Evolutionary conservation across 2,329 filamentous ascomycete genomes (phyloP).

Genomic region (Arthrobotrys musiformis): DNA sequence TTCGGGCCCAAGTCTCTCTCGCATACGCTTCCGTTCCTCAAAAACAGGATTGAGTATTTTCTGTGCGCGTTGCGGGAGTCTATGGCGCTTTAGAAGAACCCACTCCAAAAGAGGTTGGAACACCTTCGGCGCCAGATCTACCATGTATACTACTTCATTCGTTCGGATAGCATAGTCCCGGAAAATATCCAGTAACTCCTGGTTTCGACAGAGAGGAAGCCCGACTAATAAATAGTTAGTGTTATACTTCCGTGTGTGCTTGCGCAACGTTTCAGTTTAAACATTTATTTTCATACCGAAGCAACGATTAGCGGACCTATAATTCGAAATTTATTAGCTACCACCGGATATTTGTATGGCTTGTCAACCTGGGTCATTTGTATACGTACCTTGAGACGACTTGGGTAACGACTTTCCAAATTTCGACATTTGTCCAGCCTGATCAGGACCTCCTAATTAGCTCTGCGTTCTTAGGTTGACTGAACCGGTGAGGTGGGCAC

Average conservation of each 20-base stretch:
- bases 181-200: constrained; percentile 52
- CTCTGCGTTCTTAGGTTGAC: neutral
- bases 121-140: constrained; percentile 52
- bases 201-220: constrained; percentile 56
- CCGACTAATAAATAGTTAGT: constrained; percentile 28
- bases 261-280: neutral
- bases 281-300: constrained; percentile 17
- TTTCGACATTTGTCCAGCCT: constrained; percentile 54
- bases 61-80: constrained; percentile 19
- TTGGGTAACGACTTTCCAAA: constrained; percentile 55
- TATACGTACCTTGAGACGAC: constrained; percentile 35
- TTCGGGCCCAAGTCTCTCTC: constrained; percentile 11
- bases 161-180: constrained; percentile 33
- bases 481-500: no score
- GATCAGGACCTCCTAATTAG: neutral
- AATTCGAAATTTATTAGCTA: neutral
- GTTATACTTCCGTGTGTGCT: neutral
- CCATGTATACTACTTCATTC: constrained; percentile 8
- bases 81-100: constrained; percentile 34
- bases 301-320: constrained; percentile 52
- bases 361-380: no score
- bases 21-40: neutral
- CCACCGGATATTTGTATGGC: neutral
- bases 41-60: constrained; percentile 28
- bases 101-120: constrained; percentile 19